phyloP scores from a whole-genome alignment of 345 rosid genomes.

The Brassica incana region DNA sequence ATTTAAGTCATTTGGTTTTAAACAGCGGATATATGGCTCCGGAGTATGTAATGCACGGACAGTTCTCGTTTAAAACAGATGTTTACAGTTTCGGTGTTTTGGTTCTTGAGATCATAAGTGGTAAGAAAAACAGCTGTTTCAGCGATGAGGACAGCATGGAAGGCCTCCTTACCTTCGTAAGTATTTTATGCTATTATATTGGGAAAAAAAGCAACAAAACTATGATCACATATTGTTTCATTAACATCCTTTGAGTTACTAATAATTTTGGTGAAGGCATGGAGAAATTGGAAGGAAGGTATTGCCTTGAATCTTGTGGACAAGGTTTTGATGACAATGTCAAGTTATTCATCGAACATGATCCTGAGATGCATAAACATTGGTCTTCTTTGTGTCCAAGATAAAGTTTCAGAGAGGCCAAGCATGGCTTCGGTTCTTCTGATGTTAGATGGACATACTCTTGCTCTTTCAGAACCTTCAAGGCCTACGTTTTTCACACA shows the following conservation, averaged over 20 bases:
- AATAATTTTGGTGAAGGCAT: slow-evolving; percentile 43
- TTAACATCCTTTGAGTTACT: not conserved
- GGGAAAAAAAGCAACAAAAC: not conserved
- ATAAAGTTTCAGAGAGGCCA: slow-evolving; percentile 51
- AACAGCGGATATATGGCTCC: slow-evolving; percentile 65
- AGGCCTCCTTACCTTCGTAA: slow-evolving; percentile 50
- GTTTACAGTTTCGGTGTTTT: slow-evolving; percentile 63
- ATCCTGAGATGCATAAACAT: slow-evolving; percentile 59
- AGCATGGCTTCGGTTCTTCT: slow-evolving; percentile 49
- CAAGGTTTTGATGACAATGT: slow-evolving; percentile 34
- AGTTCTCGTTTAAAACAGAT: slow-evolving; percentile 55
- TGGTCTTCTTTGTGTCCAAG: slow-evolving; percentile 69
- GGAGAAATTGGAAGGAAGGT: slow-evolving; percentile 61
- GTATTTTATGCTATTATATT: not conserved
- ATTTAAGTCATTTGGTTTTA: not conserved
- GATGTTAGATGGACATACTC: slow-evolving; percentile 45
- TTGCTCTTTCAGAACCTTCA: slow-evolving; percentile 45
- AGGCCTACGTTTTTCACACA: slow-evolving; percentile 47
- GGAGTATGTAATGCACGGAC: slow-evolving; percentile 51
- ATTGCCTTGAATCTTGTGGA: slow-evolving; percentile 44
- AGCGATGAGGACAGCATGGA: slow-evolving; percentile 25
- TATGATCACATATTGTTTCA: not conserved
- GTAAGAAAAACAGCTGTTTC: slow-evolving; percentile 37
- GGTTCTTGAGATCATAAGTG: slow-evolving; percentile 58
- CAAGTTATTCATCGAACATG: slow-evolving; percentile 37